Conservation (phyloP, 805 yeast genomes). For the Ogataea nakhonphanomensis region DNA sequence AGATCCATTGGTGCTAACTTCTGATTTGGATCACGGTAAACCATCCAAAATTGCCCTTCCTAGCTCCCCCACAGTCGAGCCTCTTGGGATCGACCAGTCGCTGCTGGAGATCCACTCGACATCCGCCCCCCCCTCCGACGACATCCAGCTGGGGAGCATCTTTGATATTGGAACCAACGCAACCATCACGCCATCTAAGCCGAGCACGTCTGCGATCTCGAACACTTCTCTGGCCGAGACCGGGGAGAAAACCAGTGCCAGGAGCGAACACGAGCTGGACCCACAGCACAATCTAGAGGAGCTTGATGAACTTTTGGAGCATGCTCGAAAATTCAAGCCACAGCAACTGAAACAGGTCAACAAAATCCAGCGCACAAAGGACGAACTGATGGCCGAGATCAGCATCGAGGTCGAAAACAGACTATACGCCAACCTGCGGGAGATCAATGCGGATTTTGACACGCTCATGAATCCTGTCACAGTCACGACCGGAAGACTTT, state of each 20-base stretch:
- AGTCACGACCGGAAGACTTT: constrained; percentile 22
- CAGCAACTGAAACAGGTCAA: constrained; percentile 32
- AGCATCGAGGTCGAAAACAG: constrained; percentile 38
- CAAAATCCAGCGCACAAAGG: constrained; percentile 41
- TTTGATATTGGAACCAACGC: constrained; percentile 14
- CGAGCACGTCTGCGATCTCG: too few species aligned
- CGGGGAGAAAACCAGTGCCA: neutral
- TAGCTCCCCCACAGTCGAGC: constrained; percentile 5
- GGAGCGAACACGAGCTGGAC: neutral
- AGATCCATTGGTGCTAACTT: too few species aligned
- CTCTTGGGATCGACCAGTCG: constrained; percentile 1
- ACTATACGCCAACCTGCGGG: constrained; percentile 30
- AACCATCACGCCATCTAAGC: neutral
- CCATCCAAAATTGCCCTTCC: constrained; percentile 1
- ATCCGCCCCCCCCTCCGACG: constrained; percentile 4
- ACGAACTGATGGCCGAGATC: constrained; percentile 51
- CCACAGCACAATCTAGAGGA: constrained; percentile 3
- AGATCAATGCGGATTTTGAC: constrained; percentile 21
- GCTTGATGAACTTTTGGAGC: constrained; percentile 21
- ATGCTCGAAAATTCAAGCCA: constrained; percentile 17
- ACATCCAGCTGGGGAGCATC: constrained; percentile 6
- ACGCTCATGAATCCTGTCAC: constrained; percentile 13
- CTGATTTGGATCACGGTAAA: neutral
- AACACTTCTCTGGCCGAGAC: too few species aligned
- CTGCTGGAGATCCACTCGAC: constrained; percentile 4